Conservation (phyloP, 345 rosid species). For the Excoecaria cochinchinensis region DNA sequence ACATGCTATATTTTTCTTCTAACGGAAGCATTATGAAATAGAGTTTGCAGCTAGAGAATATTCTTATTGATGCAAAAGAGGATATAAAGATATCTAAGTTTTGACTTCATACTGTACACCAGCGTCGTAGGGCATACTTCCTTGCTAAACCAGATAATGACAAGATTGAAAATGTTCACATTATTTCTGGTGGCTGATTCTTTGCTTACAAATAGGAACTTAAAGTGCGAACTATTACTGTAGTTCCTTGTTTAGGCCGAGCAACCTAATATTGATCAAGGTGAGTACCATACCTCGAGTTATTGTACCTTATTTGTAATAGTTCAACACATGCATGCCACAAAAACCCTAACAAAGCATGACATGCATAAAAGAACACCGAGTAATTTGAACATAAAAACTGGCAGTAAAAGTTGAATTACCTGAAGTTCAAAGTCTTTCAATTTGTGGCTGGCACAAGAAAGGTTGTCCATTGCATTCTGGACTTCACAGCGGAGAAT, state of each 20-base stretch:
- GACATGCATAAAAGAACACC: not conserved
- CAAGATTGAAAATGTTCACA: not conserved
- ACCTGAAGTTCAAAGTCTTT: constrained; percentile 92
- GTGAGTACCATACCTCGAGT: not conserved
- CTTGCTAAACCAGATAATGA: not conserved
- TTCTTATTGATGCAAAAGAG: constrained; percentile 79
- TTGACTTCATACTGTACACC: constrained; percentile 92
- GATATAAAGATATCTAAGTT: constrained; percentile 88
- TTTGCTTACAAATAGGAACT: not conserved
- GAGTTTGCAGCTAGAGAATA: constrained; percentile 73
- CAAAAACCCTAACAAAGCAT: too few species aligned
- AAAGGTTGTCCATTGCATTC: constrained; percentile 63
- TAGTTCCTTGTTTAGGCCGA: too few species aligned
- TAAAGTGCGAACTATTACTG: too few species aligned
- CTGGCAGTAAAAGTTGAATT: not conserved
- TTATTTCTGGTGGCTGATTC: not conserved
- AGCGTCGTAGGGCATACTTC: constrained; percentile 71
- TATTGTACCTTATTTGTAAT: not conserved
- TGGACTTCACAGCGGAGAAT: constrained; percentile 70
- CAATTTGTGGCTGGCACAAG: constrained; percentile 59
- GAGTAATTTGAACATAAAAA: not conserved
- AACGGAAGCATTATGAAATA: not conserved
- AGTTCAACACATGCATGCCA: too few species aligned
- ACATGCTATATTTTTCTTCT: not conserved
- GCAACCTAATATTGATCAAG: not conserved